These are phyloP conservation scores for Moesziomyces antarcticus DNA, from an alignment of 1,284 basidiomycete species.

Conservation along the genomic window DNA sequence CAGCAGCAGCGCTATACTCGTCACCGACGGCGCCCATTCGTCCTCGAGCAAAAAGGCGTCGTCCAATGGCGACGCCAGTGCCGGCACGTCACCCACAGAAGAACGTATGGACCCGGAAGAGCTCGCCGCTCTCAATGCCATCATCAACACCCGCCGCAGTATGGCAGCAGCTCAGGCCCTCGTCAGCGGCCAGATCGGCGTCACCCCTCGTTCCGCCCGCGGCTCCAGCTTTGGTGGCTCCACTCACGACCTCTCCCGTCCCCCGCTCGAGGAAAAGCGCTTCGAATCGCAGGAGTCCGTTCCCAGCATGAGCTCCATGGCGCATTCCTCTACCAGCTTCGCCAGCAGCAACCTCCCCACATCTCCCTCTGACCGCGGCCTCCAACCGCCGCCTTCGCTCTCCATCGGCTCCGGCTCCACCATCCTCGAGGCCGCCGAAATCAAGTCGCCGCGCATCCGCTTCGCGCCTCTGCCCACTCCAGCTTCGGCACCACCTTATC, in stretches of 20 bases:
- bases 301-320: constrained; percentile 45
- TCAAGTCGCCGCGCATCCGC: constrained; percentile 47
- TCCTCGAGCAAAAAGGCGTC: constrained; percentile 2
- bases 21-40: not conserved
- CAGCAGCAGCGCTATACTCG: not conserved
- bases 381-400: constrained; percentile 5
- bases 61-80: constrained; percentile 2
- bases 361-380: constrained; percentile 13
- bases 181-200: constrained; percentile 50
- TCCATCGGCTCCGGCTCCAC: constrained; percentile 11
- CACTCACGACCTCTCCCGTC: constrained; percentile 19
- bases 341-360: constrained; percentile 30
- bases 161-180: constrained; percentile 65
- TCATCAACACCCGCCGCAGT: constrained; percentile 66
- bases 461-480: constrained; percentile 53
- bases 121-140: constrained; percentile 65
- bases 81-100: constrained; percentile 21
- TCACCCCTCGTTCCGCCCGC: constrained; percentile 17
- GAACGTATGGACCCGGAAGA: constrained; percentile 64
- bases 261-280: constrained; percentile 29
- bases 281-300: constrained; percentile 47
- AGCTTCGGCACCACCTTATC: constrained; percentile 16
- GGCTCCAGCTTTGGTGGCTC: constrained; percentile 40
- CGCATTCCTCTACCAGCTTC: constrained; percentile 26
- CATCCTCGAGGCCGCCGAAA: constrained; percentile 14